phyloP scores from a whole-genome alignment of 768 basidiomycete species.

The Lactarius pseudohatsudake region DNA sequence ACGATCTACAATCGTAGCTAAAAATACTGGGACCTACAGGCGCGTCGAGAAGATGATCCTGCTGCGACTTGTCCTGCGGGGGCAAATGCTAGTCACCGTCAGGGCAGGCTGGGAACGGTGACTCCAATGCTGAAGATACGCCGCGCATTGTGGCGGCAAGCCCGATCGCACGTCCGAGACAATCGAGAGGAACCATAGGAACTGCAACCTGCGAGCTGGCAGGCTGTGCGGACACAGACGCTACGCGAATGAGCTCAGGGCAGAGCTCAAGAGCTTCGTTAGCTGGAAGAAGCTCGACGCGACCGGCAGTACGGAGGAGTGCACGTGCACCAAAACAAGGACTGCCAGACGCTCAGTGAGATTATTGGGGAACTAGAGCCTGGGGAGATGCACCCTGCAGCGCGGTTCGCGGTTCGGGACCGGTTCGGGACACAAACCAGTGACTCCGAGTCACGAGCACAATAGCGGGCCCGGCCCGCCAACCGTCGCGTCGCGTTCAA shows the following conservation, averaged over 20 bases:
- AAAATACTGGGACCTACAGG: constrained; percentile 75
- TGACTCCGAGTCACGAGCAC: too few species aligned
- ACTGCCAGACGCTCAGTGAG: constrained; percentile 81
- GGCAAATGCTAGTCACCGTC: constrained; percentile 58
- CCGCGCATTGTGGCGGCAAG: constrained; percentile 68
- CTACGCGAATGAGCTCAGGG: constrained; percentile 53
- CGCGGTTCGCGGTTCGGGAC: too few species aligned
- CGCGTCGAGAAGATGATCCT: constrained; percentile 89
- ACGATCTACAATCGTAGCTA: constrained; percentile 69
- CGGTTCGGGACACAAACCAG: background rate
- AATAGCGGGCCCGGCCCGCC: background rate
- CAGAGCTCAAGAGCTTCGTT: constrained; percentile 85
- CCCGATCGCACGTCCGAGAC: constrained; percentile 85
- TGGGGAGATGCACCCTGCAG: too few species aligned
- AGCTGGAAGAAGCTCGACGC: constrained; percentile 73
- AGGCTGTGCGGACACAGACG: constrained; percentile 58
- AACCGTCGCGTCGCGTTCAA: background rate
- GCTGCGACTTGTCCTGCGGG: too few species aligned
- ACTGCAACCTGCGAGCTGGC: constrained; percentile 74
- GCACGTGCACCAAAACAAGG: constrained; percentile 78
- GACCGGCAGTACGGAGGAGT: constrained; percentile 86
- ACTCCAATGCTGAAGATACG: constrained; percentile 66
- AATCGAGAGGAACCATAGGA: constrained; percentile 85
- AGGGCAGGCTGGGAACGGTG: constrained; percentile 68
- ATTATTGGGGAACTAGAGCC: constrained; percentile 59